Evolutionary conservation across 2,329 filamentous ascomycete species (phyloP), one percentile per base, ranked within the genome.

Genomic region (Beauveria varroae): DNA sequence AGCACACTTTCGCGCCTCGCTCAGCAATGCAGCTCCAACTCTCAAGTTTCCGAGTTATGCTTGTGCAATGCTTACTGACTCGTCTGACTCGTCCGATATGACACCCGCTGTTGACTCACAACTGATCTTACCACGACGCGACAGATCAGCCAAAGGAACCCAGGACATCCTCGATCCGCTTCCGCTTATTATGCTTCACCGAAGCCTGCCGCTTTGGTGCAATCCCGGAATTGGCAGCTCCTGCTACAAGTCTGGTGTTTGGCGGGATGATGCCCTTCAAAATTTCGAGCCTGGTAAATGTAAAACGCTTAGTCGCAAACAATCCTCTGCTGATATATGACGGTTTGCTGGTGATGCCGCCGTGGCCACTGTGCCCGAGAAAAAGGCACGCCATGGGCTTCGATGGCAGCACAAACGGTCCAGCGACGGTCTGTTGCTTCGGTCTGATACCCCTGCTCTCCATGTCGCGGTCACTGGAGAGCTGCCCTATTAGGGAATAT

Each of bases 401-500:
- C 5, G 73, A 74, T 12, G 75, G 75, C 9, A 78, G 66, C 24
- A 76, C 68, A 56, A 76, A 72, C 3, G 73, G 69, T 0, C 72
- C 75, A 1, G 67, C 70, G 5, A 73, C 69, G 5, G 73, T 68
- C 53, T 75, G 74, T 3, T 62, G 62, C 20, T 67, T 60, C 3
- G 66, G 43, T 3, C 52, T 51, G 8, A 68, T 54, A 1, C 67
- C 69, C 0, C 60, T 10, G 60, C 56, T 30, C 18, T 64, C 63
- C 22, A 78, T 63, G 63, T 78, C 76, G 3, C 62, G 55, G 59
- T 78, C 74, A 8, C 67, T 62, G 20, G 67, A 69, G 5, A 77
- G 65, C 51, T 78, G 74, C 1, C 75, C 76, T 10, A 77, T 68
- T 53, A 77, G 69, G 5, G 74, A 70, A 63, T 75, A 75, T 3